Evolutionary conservation across 2,329 filamentous ascomycete species (phyloP).

Genomic region (Teratosphaeria gauchensis): DNA sequence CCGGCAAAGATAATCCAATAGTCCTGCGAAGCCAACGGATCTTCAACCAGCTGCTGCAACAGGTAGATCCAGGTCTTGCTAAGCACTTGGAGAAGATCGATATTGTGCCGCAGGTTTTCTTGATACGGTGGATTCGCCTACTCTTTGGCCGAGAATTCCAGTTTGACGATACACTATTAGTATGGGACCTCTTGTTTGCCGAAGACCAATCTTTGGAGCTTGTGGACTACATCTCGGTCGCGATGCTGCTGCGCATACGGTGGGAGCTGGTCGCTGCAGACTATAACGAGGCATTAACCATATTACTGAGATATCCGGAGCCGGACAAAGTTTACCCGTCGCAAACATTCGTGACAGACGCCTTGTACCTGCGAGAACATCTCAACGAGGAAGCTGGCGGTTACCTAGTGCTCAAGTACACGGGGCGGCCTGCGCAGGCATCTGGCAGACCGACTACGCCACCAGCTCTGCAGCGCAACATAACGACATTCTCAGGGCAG

Average conservation of each 20-base stretch:
- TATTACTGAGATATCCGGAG: constrained; percentile 79
- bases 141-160: constrained; percentile 90
- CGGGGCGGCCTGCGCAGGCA: constrained; percentile 33
- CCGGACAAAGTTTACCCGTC: constrained; percentile 14
- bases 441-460: constrained; percentile 21
- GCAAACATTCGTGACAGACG: constrained; percentile 77
- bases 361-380: constrained; percentile 61
- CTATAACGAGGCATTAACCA: constrained; percentile 72
- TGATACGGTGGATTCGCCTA: constrained; percentile 94
- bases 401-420: constrained; percentile 62
- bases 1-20: constrained; percentile 43
- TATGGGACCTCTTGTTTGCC: constrained; percentile 90
- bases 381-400: constrained; percentile 53
- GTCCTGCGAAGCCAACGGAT: constrained; percentile 79
- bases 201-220: constrained; percentile 71
- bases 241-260: constrained; percentile 84
- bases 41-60: constrained; percentile 69
- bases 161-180: constrained; percentile 68
- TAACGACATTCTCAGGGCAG: constrained; percentile 22
- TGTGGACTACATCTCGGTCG: constrained; percentile 82
- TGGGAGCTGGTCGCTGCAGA: constrained; percentile 83
- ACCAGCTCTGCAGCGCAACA: constrained; percentile 25
- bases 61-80: constrained; percentile 74
- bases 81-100: constrained; percentile 73
- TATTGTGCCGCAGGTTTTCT: constrained; percentile 89